Percentiles rank a stretch among this genome's conserved stretches.
phyloP scores from a whole-genome alignment of 192 early-diverging fungal genomes.

The Rhizoclosmatium globosum region DNA sequence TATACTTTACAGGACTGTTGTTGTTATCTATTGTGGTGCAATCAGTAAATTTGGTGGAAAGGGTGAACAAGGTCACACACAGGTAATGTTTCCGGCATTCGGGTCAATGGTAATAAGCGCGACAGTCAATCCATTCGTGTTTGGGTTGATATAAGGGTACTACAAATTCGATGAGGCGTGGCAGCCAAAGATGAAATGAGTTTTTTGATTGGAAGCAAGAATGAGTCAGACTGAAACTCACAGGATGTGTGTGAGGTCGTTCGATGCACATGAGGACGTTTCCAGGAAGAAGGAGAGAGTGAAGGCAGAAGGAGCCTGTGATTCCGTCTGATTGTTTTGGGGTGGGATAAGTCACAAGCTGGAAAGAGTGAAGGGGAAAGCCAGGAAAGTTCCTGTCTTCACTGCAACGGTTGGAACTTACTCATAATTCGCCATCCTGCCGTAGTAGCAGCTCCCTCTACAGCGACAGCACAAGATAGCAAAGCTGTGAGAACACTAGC shows the following conservation, averaged over 20 bases:
- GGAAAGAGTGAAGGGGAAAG: no score
- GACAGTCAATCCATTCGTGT: conserved; percentile 13
- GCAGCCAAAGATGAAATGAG: no score
- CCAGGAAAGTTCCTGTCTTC: no score
- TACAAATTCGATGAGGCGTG: neutral
- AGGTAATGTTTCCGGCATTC: neutral
- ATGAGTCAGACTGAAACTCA: neutral
- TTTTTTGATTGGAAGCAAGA: no score
- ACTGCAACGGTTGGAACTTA: neutral
- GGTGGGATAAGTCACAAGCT: no score
- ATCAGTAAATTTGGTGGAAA: neutral
- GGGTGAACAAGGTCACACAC: neutral
- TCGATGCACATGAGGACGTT: conserved; percentile 37
- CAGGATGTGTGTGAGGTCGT: conserved; percentile 39
- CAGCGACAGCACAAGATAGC: neutral
- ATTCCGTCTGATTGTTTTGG: conserved; percentile 7
- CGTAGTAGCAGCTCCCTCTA: neutral
- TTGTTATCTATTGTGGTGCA: neutral
- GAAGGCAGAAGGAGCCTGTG: conserved; percentile 36
- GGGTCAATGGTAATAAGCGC: conserved; percentile 2
- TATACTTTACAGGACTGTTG: conserved; percentile 12
- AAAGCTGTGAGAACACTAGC: no score
- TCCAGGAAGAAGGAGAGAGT: conserved; percentile 31
- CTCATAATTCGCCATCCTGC: conserved; percentile 1
- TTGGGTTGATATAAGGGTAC: conserved; percentile 11